These are phyloP conservation scores for Chlorella sp. DNA, from an alignment of 139 green algal species.

Conservation along the genomic window DNA sequence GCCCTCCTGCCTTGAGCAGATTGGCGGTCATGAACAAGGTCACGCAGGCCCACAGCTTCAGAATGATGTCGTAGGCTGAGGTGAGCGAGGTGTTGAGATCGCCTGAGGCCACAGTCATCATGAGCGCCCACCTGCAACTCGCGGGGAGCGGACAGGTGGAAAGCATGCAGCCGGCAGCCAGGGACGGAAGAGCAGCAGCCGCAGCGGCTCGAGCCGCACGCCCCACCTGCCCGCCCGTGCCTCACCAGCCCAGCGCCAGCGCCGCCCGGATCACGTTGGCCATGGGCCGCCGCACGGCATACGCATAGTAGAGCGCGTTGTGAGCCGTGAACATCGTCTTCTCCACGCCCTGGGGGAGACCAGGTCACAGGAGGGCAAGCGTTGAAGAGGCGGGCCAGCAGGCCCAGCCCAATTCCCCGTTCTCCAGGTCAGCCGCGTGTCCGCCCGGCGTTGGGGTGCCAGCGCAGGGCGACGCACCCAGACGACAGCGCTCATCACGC, in stretches of 20 bases:
- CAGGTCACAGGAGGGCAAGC: too few species aligned
- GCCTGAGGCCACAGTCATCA: constrained; percentile 20
- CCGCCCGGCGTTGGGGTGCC: too few species aligned
- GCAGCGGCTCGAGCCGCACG: too few species aligned
- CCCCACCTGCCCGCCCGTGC: too few species aligned
- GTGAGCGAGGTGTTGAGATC: not conserved
- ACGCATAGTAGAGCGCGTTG: constrained; percentile 37
- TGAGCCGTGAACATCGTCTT: constrained; percentile 33
- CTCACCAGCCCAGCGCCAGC: constrained; percentile 19
- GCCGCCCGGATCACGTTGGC: constrained; percentile 38
- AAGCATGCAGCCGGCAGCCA: too few species aligned
- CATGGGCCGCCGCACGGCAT: constrained; percentile 31
- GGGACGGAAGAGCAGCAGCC: too few species aligned
- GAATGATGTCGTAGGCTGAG: constrained; percentile 24
- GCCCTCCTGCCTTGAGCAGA: constrained; percentile 73
- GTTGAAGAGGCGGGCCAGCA: not conserved
- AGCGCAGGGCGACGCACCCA: too few species aligned
- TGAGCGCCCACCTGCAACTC: constrained; percentile 31
- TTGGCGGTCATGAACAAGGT: constrained; percentile 69
- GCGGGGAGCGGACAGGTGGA: too few species aligned
- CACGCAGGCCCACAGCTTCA: constrained; percentile 57
- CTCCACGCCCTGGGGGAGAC: constrained; percentile 33
- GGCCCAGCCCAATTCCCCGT: too few species aligned
- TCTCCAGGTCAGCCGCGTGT: too few species aligned
- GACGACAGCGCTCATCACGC: constrained; percentile 4